Conservation (phyloP, 2,329 filamentous ascomycete species). For the Pseudocercospora cruenta region DNA sequence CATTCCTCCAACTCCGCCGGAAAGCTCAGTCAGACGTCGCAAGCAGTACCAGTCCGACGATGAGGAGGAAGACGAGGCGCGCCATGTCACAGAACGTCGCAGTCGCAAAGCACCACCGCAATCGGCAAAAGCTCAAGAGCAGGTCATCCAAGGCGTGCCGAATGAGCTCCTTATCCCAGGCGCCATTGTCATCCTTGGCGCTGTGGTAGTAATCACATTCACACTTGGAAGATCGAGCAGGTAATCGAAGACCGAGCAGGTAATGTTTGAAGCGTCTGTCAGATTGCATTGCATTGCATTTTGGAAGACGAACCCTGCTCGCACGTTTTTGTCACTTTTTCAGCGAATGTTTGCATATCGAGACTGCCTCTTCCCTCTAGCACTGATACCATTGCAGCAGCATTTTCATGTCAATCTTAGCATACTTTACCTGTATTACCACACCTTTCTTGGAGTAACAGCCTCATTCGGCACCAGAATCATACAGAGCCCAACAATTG, state of each 20-base stretch:
- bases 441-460: background rate
- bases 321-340: background rate
- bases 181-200: conserved; percentile 91
- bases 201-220: conserved; percentile 93
- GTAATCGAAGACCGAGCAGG: conserved; percentile 34
- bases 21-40: conserved; percentile 52
- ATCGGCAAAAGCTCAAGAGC: conserved; percentile 63
- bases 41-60: conserved; percentile 52
- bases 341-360: conserved; percentile 11
- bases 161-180: conserved; percentile 93
- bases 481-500: no score
- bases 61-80: conserved; percentile 56
- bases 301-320: background rate
- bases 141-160: conserved; percentile 86
- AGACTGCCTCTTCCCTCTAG: conserved; percentile 8
- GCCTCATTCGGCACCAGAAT: no score
- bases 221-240: conserved; percentile 59
- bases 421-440: background rate
- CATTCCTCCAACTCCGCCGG: conserved; percentile 54
- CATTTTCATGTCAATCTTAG: conserved; percentile 1
- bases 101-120: conserved; percentile 38
- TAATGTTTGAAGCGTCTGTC: conserved; percentile 13
- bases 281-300: conserved; percentile 5
- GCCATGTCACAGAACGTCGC: conserved; percentile 39
- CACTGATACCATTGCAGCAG: conserved; percentile 22